Base-by-base conservation (phyloP, 345 rosid species). In the Rubroshorea leprosula region DNA sequence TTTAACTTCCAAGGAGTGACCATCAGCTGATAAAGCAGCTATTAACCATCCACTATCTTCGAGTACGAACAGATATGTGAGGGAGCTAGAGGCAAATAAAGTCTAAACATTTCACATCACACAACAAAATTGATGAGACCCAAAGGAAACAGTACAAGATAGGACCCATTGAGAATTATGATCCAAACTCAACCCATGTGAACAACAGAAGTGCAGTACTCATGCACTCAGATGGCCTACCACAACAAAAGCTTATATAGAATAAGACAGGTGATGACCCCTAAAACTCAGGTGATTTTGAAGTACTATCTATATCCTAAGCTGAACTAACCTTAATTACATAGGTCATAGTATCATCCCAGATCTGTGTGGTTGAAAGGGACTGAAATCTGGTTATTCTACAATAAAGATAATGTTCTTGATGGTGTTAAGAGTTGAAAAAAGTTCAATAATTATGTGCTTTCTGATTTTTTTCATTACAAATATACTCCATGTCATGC, bases 151-250 rank as follows among this genome's bases (percentile, higher is more conserved):
- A n/a, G n/a, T n/a, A 24, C 21, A 45, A 43, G 31, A 53, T 62
- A 45, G 15, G 46, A 49, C 58, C 67, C 60, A 47, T 16, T 38
- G 15, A 31, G 57, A 21, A 47, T 53, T 49, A 27, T 35, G 39
- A 58, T 12, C 47, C 62, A 43, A 15, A 27, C 20, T 57, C 29
- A 29, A 58, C 3, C 57, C 52, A 57, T 57, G 62, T 21, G 57
- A 44, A 50, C 26, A 26, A 27, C 45, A 56, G 49, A 5, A 54
- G 1, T 35, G 41, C 7, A 35, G 41, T 35, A 35, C 5, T n/a
- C n/a, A n/a, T n/a, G n/a, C n/a, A n/a, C n/a, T n/a, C n/a, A n/a
- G 41, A 35, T 35, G 41, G 41, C 41, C 41, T 35, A 35, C n/a
- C 41, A 35, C 12, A 13, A 35, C 41, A 35, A 35, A 35, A 13